Percentiles rank a stretch among this genome's conserved stretches.
Conservation (phyloP, 2,329 filamentous ascomycete species). For the Clarireedia paspali region DNA sequence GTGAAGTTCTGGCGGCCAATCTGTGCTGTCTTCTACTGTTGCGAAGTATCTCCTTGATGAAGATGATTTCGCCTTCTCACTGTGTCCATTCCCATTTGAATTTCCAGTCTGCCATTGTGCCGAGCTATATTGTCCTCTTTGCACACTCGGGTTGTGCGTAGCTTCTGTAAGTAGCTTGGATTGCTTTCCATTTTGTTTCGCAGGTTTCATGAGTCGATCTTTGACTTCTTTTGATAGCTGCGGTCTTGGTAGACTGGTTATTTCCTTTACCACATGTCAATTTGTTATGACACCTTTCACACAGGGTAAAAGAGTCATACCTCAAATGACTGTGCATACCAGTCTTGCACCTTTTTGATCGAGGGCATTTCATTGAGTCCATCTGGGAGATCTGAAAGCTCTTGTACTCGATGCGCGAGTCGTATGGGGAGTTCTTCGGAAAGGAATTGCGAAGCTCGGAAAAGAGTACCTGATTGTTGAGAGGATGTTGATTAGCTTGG, state of each 20-base stretch:
- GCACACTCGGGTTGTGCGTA: constrained; percentile 84
- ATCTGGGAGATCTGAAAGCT: constrained; percentile 86
- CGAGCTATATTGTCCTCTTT: constrained; percentile 70
- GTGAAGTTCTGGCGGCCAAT: constrained; percentile 91
- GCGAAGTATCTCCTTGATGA: constrained; percentile 75
- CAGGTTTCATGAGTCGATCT: constrained; percentile 67
- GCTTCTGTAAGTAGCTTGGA: constrained; percentile 69
- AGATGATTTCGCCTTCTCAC: constrained; percentile 41
- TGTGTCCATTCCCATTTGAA: constrained; percentile 38
- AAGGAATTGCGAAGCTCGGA: constrained; percentile 95
- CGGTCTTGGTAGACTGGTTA: constrained; percentile 77
- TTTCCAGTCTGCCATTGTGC: constrained; percentile 35
- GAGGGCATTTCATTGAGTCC: constrained; percentile 97
- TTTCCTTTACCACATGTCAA: constrained; percentile 57
- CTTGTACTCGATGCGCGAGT: constrained; percentile 90
- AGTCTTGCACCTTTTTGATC: constrained; percentile 88
- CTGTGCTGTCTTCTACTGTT: constrained; percentile 75
- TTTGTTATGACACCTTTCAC: constrained; percentile 2
- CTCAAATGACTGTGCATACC: constrained; percentile 99
- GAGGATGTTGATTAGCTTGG: not conserved
- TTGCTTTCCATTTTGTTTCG: constrained; percentile 44
- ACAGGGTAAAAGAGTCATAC: constrained; percentile 41
- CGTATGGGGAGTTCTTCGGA: constrained; percentile 97
- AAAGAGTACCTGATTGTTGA: constrained; percentile 66
- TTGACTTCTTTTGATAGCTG: constrained; percentile 67